Percentiles rank a stretch among this genome's conserved stretches.
Evolutionary conservation across 2,329 filamentous ascomycete species (phyloP).

Genomic region (Thermomyces lanuginosus): DNA sequence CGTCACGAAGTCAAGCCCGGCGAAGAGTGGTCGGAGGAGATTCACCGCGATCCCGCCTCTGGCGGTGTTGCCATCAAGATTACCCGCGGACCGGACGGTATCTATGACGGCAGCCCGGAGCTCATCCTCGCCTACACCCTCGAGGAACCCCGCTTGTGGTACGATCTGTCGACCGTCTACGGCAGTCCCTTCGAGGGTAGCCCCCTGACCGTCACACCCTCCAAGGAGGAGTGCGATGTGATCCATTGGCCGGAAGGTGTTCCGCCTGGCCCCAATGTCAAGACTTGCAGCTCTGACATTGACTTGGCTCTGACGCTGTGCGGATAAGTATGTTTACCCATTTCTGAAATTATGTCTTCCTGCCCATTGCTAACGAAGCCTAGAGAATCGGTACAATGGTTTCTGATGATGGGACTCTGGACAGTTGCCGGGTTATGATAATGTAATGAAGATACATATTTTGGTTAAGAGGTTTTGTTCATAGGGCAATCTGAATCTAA

Average conservation of each 20-base stretch:
- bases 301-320: conserved; percentile 19
- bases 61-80: conserved; percentile 31
- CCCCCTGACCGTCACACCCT: conserved; percentile 12
- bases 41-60: conserved; percentile 19
- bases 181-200: conserved; percentile 25
- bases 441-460: no score
- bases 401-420: no score
- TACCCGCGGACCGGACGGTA: conserved; percentile 18
- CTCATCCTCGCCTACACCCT: conserved; percentile 28
- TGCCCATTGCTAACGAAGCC: no score
- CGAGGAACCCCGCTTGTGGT: conserved; percentile 21
- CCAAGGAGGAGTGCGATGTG: conserved; percentile 11
- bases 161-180: conserved; percentile 29
- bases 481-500: no score
- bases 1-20: conserved; percentile 17
- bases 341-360: no score
- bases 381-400: no score
- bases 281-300: conserved; percentile 12
- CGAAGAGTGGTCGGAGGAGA: conserved; percentile 18
- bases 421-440: no score
- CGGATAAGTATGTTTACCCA: not conserved
- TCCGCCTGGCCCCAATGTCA: conserved; percentile 17
- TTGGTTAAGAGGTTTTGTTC: no score
- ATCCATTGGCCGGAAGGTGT: conserved; percentile 20
- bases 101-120: conserved; percentile 22